Conservation (phyloP, 2,329 filamentous ascomycete species). For the Aspergillus quadrilineatus region DNA sequence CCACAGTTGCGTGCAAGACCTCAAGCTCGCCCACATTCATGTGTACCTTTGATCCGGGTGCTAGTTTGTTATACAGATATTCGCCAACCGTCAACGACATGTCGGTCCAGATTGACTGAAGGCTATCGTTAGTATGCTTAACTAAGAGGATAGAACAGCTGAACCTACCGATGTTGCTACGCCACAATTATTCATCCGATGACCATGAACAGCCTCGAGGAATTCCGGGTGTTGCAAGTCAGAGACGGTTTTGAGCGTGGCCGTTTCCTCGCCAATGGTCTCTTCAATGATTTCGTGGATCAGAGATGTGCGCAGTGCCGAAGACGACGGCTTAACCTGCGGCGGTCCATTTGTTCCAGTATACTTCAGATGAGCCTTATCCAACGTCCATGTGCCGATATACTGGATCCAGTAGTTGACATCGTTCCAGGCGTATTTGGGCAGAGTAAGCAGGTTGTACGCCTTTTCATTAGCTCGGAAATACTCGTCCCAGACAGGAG, state of each 20-base stretch:
- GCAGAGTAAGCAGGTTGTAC: slow-evolving; percentile 61
- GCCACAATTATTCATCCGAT: slow-evolving; percentile 45
- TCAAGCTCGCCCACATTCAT: slow-evolving; percentile 5
- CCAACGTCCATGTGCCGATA: slow-evolving; percentile 68
- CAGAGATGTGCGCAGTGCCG: slow-evolving; percentile 4
- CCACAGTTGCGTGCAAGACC: slow-evolving; percentile 8
- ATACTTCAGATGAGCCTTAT: slow-evolving; percentile 51
- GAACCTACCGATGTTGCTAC: slow-evolving; percentile 47
- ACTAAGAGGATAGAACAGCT: background rate
- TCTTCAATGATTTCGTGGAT: slow-evolving; percentile 26
- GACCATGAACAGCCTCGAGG: slow-evolving; percentile 41
- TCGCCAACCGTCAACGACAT: slow-evolving; percentile 8
- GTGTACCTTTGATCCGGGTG: background rate
- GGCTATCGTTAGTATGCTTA: background rate
- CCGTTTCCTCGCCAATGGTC: slow-evolving; percentile 32
- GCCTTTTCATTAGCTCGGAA: slow-evolving; percentile 60
- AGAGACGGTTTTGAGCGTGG: slow-evolving; percentile 38
- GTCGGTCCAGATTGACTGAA: slow-evolving; percentile 20
- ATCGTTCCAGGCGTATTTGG: slow-evolving; percentile 66
- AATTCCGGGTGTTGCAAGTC: slow-evolving; percentile 44
- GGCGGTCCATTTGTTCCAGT: background rate
- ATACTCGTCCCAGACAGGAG: slow-evolving; percentile 69
- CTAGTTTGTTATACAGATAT: slow-evolving; percentile 6
- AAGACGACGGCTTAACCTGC: background rate
- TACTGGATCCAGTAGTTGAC: slow-evolving; percentile 77